Evolutionary conservation across 129 eudicot species (phyloP).

Genomic region (Cynara cardunculus): DNA sequence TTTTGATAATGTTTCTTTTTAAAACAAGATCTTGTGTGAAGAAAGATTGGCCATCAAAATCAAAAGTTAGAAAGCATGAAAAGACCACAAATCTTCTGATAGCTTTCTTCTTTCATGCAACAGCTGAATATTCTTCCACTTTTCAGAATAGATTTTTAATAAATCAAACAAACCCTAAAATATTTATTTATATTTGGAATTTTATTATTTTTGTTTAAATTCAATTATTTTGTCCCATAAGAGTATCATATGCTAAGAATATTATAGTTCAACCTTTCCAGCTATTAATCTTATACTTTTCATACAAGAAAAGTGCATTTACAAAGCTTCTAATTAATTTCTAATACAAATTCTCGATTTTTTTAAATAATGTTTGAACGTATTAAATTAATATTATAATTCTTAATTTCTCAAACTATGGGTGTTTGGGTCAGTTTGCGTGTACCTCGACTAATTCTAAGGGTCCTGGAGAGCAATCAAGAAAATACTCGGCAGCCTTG

Average conservation of each 20-base stretch:
- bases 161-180: conserved; percentile 9
- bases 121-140: conserved; percentile 31
- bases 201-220: neutral
- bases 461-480: too few relatives aligned
- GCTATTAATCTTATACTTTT: conserved; percentile 29
- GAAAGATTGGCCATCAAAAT: conserved; percentile 45
- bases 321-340: neutral
- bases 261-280: conserved; percentile 32
- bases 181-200: neutral
- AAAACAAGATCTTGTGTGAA: conserved; percentile 37
- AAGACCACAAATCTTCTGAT: conserved; percentile 36
- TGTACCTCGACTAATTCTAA: too few relatives aligned
- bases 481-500: too few relatives aligned
- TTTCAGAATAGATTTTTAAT: neutral
- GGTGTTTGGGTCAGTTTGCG: too few relatives aligned
- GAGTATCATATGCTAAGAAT: conserved; percentile 39
- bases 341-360: too few relatives aligned
- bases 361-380: too few relatives aligned
- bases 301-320: conserved; percentile 15
- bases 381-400: too few relatives aligned
- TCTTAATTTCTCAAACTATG: too few relatives aligned
- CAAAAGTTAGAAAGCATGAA: conserved; percentile 31
- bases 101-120: conserved; percentile 37
- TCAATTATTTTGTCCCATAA: conserved; percentile 4
- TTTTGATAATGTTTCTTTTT: conserved; percentile 25